A percentile compares a stretch with the other conserved stretches of the same genome.
phyloP scores from a whole-genome alignment of 106 monocot species.

The Dendrobium nobile region DNA sequence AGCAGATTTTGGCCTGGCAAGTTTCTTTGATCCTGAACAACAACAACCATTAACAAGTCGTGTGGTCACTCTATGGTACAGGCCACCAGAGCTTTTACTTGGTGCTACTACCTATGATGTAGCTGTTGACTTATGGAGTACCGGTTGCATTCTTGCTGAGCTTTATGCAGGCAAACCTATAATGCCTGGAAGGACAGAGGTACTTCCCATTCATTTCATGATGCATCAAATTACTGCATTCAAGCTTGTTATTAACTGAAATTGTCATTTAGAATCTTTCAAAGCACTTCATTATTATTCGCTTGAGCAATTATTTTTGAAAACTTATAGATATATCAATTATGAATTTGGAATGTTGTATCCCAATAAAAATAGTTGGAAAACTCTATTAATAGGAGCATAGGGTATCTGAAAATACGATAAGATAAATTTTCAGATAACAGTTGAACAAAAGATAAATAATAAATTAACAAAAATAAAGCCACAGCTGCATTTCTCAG shows the following conservation, averaged over 20 bases:
- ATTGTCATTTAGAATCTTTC: background rate
- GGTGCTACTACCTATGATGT: constrained; percentile 62
- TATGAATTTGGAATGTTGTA: too few relatives aligned
- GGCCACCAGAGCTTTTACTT: constrained; percentile 68
- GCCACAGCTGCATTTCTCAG: too few relatives aligned
- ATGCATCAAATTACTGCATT: background rate
- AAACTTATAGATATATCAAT: too few relatives aligned
- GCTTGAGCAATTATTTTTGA: too few relatives aligned
- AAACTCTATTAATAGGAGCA: too few relatives aligned
- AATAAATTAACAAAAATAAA: too few relatives aligned
- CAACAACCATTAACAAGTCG: constrained; percentile 56
- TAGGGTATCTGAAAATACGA: too few relatives aligned
- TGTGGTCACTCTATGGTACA: constrained; percentile 75
- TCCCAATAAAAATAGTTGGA: too few relatives aligned
- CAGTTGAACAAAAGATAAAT: too few relatives aligned
- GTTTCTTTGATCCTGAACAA: constrained; percentile 48
- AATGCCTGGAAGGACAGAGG: constrained; percentile 80
- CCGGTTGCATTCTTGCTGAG: constrained; percentile 74
- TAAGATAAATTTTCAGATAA: too few relatives aligned
- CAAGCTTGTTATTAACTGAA: background rate
- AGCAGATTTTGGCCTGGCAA: constrained; percentile 72
- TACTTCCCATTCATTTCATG: background rate
- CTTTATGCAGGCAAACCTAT: constrained; percentile 64
- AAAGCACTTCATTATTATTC: too few relatives aligned
- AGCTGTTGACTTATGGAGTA: constrained; percentile 71